Percentiles rank a stretch among this genome's conserved stretches.
Evolutionary conservation across 345 rosid species (phyloP).

Genomic region (Populus davidiana): DNA sequence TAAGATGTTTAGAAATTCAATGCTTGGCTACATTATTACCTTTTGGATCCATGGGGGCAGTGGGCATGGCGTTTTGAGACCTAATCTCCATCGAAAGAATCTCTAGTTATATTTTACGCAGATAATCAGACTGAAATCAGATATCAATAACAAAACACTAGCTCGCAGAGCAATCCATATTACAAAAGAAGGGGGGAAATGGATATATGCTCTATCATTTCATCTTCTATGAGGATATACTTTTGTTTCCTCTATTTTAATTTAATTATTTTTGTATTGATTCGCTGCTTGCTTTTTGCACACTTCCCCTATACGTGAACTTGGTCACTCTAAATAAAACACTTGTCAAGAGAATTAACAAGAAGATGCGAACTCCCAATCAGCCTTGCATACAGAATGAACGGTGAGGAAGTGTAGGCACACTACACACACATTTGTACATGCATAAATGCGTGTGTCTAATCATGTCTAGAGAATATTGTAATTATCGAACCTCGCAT

Average conservation of each 20-base stretch:
- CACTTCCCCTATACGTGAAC: not conserved
- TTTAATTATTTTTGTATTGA: no score
- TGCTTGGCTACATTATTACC: constrained; percentile 31
- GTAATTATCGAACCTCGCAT: no score
- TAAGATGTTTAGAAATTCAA: not conserved
- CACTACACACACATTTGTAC: no score
- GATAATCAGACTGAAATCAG: constrained; percentile 66
- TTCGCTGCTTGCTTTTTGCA: no score
- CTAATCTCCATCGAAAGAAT: constrained; percentile 78
- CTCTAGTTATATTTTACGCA: constrained; percentile 77
- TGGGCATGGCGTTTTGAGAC: constrained; percentile 46
- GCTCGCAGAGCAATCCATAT: not conserved
- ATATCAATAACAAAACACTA: constrained; percentile 4
- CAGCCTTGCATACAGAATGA: no score
- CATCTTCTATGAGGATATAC: no score
- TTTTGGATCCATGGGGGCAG: constrained; percentile 49
- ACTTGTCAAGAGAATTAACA: no score
- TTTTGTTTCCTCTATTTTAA: no score
- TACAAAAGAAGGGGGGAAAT: not conserved
- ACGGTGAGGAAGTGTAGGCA: no score
- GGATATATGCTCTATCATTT: not conserved
- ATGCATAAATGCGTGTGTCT: not conserved
- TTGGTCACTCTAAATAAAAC: no score
- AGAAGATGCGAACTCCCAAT: no score
- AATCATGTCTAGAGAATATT: not conserved